Percentiles rank a stretch among this genome's conserved stretches.
phyloP scores from a whole-genome alignment of 805 yeast genomes.

The Lachancea quebecensis region DNA sequence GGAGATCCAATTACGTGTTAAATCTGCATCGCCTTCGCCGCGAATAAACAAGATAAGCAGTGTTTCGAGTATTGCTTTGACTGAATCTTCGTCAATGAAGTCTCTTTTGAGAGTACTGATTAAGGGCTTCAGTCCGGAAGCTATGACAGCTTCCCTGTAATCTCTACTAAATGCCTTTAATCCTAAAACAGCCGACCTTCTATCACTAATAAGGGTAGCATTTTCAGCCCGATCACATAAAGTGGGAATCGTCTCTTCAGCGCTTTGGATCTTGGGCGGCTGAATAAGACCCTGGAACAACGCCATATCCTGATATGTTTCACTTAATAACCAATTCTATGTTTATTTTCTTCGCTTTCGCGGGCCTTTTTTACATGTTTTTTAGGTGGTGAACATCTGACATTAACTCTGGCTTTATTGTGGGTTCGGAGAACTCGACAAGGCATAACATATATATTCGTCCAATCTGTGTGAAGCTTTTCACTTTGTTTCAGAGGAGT shows the following conservation, averaged over 20 bases:
- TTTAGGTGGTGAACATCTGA: neutral
- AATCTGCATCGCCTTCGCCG: constrained; percentile 54
- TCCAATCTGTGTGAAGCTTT: neutral
- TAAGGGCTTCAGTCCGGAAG: constrained; percentile 73
- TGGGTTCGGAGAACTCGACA: neutral
- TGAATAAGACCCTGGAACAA: constrained; percentile 36
- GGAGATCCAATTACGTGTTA: constrained; percentile 64
- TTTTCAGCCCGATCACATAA: constrained; percentile 82
- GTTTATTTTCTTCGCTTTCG: neutral
- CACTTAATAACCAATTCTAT: neutral
- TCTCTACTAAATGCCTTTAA: constrained; percentile 83
- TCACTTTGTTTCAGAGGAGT: neutral
- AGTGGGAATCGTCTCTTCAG: constrained; percentile 80
- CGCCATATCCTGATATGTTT: constrained; percentile 27
- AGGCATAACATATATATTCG: neutral
- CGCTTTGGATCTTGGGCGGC: constrained; percentile 49
- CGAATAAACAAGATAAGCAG: constrained; percentile 72
- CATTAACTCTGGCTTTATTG: neutral
- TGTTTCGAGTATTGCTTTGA: constrained; percentile 80
- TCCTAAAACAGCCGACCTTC: constrained; percentile 86
- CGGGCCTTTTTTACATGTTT: neutral
- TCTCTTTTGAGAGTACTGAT: constrained; percentile 61
- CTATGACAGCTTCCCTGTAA: constrained; percentile 84
- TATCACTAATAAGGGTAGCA: constrained; percentile 72
- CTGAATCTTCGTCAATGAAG: constrained; percentile 58